phyloP scores from a whole-genome alignment of 2,329 filamentous ascomycete species.

The Fusarium sterilihyphosum region DNA sequence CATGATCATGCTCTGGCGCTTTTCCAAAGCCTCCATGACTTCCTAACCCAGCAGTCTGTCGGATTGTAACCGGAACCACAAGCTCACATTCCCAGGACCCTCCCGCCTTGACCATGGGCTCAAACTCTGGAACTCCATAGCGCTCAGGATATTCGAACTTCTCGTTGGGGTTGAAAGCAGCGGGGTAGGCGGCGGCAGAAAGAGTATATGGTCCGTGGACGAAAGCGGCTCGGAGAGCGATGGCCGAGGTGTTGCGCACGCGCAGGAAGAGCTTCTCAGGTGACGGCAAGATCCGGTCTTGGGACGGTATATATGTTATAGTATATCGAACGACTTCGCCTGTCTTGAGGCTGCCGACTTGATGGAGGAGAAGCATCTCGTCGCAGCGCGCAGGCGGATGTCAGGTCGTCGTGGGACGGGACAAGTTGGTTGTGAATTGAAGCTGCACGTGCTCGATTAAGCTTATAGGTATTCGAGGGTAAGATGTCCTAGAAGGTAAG shows the following conservation, averaged over 20 bases:
- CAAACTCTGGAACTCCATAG: conserved; percentile 87
- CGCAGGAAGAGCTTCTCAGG: conserved; percentile 84
- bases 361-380: conserved; percentile 88
- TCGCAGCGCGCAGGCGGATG: conserved; percentile 18
- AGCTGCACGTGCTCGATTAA: conserved; percentile 17
- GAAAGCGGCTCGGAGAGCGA: conserved; percentile 92
- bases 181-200: conserved; percentile 85
- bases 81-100: conserved; percentile 86
- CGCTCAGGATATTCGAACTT: conserved; percentile 75
- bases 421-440: background rate
- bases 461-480: background rate
- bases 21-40: conserved; percentile 58
- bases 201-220: conserved; percentile 95
- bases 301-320: conserved; percentile 88
- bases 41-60: conserved; percentile 68
- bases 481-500: conserved; percentile 19
- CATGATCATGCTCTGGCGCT: conserved; percentile 56
- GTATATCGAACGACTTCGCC: conserved; percentile 94
- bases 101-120: conserved; percentile 95
- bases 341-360: conserved; percentile 90
- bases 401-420: conserved; percentile 2
- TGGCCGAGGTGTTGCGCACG: conserved; percentile 90
- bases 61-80: conserved; percentile 80
- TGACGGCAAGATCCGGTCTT: conserved; percentile 89
- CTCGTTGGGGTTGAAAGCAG: conserved; percentile 82